Percentiles rank a stretch among this genome's conserved stretches.
These are phyloP conservation scores for Populus tremula DNA, from an alignment of 345 rosid species.

Conservation along the genomic window DNA sequence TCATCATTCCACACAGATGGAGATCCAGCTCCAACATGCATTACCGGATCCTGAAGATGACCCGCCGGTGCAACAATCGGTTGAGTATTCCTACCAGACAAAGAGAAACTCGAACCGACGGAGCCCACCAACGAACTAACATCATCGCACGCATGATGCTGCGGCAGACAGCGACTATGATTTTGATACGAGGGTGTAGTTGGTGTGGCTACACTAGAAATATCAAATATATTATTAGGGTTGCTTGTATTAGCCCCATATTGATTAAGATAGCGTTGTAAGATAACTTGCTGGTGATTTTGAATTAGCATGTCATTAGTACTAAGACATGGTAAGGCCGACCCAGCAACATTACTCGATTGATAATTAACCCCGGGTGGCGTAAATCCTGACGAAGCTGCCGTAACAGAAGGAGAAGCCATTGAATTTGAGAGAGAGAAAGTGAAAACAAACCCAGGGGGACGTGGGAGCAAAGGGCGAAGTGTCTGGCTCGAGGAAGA, in stretches of 20 bases:
- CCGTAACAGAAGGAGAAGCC: slow-evolving; percentile 1
- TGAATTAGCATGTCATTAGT: slow-evolving; percentile 13
- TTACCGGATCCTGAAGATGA: slow-evolving; percentile 37
- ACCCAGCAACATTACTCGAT: slow-evolving; percentile 20
- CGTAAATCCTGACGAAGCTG: slow-evolving; percentile 12
- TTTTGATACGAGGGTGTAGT: slow-evolving; percentile 25
- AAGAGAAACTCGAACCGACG: slow-evolving; percentile 43
- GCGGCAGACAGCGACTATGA: slow-evolving; percentile 4
- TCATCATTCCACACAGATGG: slow-evolving; percentile 68
- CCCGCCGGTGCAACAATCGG: slow-evolving; percentile 37
- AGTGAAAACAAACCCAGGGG: slow-evolving; percentile 42
- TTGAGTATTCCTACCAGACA: slow-evolving; percentile 26
- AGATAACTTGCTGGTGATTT: slow-evolving; percentile 26
- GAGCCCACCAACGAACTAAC: slow-evolving; percentile 41
- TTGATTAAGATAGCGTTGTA: slow-evolving; percentile 11
- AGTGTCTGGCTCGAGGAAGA: slow-evolving; percentile 57
- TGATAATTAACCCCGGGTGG: slow-evolving; percentile 17
- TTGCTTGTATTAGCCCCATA: neutral
- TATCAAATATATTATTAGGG: neutral
- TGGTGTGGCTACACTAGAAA: neutral
- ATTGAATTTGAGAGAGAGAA: slow-evolving; percentile 9
- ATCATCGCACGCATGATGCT: neutral
- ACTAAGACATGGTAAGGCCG: slow-evolving; percentile 29
- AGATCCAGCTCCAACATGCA: slow-evolving; percentile 42
- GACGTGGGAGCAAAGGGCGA: slow-evolving; percentile 92